phyloP scores from a whole-genome alignment of 2,329 filamentous ascomycete species.

The Teratosphaeria gauchensis region DNA sequence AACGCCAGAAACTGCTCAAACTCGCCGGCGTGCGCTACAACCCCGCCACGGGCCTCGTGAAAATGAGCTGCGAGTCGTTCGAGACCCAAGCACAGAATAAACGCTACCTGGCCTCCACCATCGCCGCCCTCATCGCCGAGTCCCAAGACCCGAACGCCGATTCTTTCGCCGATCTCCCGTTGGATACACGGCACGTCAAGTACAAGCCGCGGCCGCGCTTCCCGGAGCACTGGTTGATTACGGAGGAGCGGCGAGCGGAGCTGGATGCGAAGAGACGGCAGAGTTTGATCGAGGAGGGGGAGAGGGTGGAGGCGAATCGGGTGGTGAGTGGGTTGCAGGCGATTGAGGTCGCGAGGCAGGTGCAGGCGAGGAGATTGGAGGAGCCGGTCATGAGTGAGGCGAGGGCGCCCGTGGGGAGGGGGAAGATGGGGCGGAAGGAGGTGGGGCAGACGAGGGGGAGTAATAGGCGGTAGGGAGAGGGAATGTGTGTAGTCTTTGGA shows the following conservation, averaged over 20 bases:
- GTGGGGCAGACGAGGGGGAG: slow-evolving; percentile 14
- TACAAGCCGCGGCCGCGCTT: slow-evolving; percentile 59
- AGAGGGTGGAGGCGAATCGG: slow-evolving; percentile 42
- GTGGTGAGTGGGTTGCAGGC: slow-evolving; percentile 19
- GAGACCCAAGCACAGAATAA: slow-evolving; percentile 92
- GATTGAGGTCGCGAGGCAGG: slow-evolving; percentile 19
- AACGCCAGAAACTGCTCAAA: slow-evolving; percentile 77
- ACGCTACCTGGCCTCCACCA: slow-evolving; percentile 74
- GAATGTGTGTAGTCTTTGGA: no score
- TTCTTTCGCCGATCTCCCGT: slow-evolving; percentile 76
- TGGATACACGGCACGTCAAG: slow-evolving; percentile 79
- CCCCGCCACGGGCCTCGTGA: slow-evolving; percentile 67
- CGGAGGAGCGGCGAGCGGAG: slow-evolving; percentile 54
- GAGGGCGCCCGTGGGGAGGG: slow-evolving; percentile 16
- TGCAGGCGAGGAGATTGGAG: slow-evolving; percentile 15
- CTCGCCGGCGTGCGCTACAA: slow-evolving; percentile 80
- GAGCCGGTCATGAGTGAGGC: slow-evolving; percentile 24
- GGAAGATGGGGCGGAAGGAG: slow-evolving; percentile 23
- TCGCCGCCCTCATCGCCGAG: slow-evolving; percentile 62
- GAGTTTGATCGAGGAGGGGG: slow-evolving; percentile 45
- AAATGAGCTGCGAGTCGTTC: slow-evolving; percentile 79
- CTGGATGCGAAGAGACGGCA: slow-evolving; percentile 52
- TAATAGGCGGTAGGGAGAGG: not conserved
- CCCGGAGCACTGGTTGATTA: slow-evolving; percentile 75
- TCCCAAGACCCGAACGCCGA: slow-evolving; percentile 64